These are phyloP conservation scores for Rubia peregrina DNA, from an alignment of 305 asterid species.

Conservation along the genomic window DNA sequence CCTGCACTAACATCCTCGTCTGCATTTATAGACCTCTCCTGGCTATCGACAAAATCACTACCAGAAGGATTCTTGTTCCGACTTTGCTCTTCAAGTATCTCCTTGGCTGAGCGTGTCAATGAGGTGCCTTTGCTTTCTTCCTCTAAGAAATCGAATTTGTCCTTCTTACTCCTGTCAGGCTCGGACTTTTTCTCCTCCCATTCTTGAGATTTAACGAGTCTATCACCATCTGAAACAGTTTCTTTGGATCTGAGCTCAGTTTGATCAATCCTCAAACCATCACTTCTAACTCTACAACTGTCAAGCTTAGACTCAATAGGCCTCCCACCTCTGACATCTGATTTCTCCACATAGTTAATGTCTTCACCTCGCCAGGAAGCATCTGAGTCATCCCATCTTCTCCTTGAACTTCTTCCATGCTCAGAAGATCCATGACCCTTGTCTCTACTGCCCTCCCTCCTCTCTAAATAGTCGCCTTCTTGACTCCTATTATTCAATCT, in stretches of 20 bases:
- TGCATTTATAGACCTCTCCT: conserved; percentile 42
- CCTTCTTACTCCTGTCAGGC: conserved; percentile 47
- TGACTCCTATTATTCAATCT: conserved; percentile 78
- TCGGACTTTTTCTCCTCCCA: conserved; percentile 54
- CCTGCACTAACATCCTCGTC: conserved; percentile 46
- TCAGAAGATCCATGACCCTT: conserved; percentile 38
- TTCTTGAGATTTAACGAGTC: conserved; percentile 34
- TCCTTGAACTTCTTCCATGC: conserved; percentile 45
- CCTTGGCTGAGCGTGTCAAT: conserved; percentile 33
- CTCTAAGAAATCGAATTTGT: conserved; percentile 39
- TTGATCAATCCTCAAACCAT: conserved; percentile 30
- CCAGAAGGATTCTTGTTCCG: conserved; percentile 34
- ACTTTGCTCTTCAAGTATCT: conserved; percentile 49
- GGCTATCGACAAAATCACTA: conserved; percentile 37
- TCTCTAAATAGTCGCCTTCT: conserved; percentile 65
- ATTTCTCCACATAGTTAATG: conserved; percentile 25
- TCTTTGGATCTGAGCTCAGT: conserved; percentile 25
- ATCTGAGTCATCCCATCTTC: conserved; percentile 71
- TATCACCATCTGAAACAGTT: conserved; percentile 36
- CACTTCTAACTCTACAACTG: conserved; percentile 37
- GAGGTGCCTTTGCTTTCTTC: conserved; percentile 38
- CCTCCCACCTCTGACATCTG: conserved; percentile 41
- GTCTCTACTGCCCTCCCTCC: conserved; percentile 55
- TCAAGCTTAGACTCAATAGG: conserved; percentile 36
- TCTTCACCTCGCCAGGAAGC: conserved; percentile 26